phyloP scores from a whole-genome alignment of 441 rosid genomes.

The Manihot esculenta region DNA sequence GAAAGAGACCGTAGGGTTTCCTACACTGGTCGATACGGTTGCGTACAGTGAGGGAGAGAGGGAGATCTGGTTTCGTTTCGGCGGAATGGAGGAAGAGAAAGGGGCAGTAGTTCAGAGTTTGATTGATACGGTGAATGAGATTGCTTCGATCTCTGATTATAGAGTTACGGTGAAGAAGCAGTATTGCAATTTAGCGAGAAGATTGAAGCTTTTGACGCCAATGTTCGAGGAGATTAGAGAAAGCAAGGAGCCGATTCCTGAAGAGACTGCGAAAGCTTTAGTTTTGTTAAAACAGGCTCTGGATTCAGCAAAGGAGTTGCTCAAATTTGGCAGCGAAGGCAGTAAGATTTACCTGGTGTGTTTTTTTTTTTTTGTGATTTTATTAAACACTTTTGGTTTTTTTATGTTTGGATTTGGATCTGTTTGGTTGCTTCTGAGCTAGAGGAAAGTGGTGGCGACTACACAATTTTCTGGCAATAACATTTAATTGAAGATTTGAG shows the following conservation, averaged over 20 bases:
- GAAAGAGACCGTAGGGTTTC: too few species aligned
- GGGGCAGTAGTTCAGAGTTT: constrained; percentile 43
- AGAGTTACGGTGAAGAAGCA: constrained; percentile 64
- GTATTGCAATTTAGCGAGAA: constrained; percentile 61
- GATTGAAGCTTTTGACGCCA: constrained; percentile 76
- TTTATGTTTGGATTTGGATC: constrained; percentile 22
- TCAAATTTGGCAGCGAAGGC: constrained; percentile 61
- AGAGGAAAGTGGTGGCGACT: neutral
- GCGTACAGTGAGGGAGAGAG: neutral
- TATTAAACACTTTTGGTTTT: neutral
- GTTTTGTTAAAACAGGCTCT: constrained; percentile 52
- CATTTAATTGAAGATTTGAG: neutral
- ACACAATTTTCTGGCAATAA: neutral
- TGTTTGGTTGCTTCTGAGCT: constrained; percentile 29
- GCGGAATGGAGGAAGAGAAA: constrained; percentile 42
- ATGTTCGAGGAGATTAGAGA: constrained; percentile 90
- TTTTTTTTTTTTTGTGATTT: constrained; percentile 14
- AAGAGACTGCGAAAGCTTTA: constrained; percentile 46
- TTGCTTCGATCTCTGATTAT: constrained; percentile 56
- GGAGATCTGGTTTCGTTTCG: constrained; percentile 4
- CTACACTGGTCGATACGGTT: neutral
- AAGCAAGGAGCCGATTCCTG: constrained; percentile 44
- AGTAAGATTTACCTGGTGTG: constrained; percentile 87
- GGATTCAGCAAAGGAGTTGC: constrained; percentile 63
- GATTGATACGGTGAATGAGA: constrained; percentile 61